Evolutionary conservation across 768 basidiomycete species (phyloP), one percentile per base, ranked within the genome.

Genomic region (Gelatoporia subvermispora): DNA sequence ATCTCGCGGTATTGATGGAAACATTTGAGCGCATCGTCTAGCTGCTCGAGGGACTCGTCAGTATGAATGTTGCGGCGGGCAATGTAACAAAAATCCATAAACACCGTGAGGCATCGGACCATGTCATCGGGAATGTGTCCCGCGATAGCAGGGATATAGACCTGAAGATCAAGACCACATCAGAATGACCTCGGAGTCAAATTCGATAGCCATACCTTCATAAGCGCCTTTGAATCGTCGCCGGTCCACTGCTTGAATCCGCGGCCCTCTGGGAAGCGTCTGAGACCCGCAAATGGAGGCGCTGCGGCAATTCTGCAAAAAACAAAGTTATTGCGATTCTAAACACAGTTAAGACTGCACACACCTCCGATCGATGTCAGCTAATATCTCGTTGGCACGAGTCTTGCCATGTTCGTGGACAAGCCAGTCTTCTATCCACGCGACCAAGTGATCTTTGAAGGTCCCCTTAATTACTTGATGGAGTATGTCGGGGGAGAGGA

Each of bases 241-340:
- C 58, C 61, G 2, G 58, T 62, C 60, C 60, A 62, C 22, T 60
- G 60, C 31, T 59, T 60, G 51, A 60, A 61, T 15, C 45, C 43
- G 9, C 60, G 47, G 1, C 60, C 60, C 17, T 61, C 43, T 2
- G 51, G 51, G 38, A 61, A 61, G 7, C 47, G 42, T 2, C 56
- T 43, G 4, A 37, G 28, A 17, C 17, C 28, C 35, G 31, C 20
- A 28, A 17, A 42, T 7, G 41, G 7, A 42, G 41, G 41, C 11
- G 25, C 41, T 8, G 25, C 41, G 18, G 41, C 25, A 15, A 28
- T n/a, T 21, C 25, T 42, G 21, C 11, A n/a, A 13, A 7, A 13
- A 31, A n/a, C n/a, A 5, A 31, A 31, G 5, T 7, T 5, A 31
- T 31, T 13, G 13, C 5, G 13, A 31, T 13, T n/a, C n/a, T n/a